Conservation (phyloP, 1,284 basidiomycete species). For the Sutorius eximius region DNA sequence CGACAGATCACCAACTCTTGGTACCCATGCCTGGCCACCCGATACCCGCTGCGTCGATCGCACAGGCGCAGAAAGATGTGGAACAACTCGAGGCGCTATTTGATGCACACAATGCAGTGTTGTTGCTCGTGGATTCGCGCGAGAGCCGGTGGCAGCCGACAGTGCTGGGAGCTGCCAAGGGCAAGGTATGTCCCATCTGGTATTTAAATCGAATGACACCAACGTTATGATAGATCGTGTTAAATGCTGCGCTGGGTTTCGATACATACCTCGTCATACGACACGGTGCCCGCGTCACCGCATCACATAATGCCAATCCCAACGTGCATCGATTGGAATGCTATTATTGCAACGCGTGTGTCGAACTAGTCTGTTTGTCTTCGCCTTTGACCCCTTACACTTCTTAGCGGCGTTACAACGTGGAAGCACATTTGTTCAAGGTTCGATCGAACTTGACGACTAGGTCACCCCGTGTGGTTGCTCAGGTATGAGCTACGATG, state of each 20-base stretch:
- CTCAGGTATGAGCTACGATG: no score
- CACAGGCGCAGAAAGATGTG: constrained; percentile 68
- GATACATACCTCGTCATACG: constrained; percentile 98
- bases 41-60: constrained; percentile 59
- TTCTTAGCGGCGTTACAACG: no score
- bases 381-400: no score
- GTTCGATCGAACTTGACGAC: no score
- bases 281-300: constrained; percentile 68
- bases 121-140: constrained; percentile 96
- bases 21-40: constrained; percentile 99
- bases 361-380: constrained; percentile 41
- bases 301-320: constrained; percentile 26
- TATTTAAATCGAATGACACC: neutral
- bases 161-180: constrained; percentile 78
- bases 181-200: constrained; percentile 52
- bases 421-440: no score
- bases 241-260: constrained; percentile 96
- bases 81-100: constrained; percentile 74
- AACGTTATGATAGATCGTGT: constrained; percentile 62
- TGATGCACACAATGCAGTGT: constrained; percentile 85
- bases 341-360: constrained; percentile 98
- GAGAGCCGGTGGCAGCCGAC: constrained; percentile 97
- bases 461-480: no score
- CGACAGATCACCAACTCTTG: constrained; percentile 71
- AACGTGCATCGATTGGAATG: constrained; percentile 68